Base-by-base conservation (phyloP, 805 yeast genomes). In the Torulaspora delbrueckii region DNA sequence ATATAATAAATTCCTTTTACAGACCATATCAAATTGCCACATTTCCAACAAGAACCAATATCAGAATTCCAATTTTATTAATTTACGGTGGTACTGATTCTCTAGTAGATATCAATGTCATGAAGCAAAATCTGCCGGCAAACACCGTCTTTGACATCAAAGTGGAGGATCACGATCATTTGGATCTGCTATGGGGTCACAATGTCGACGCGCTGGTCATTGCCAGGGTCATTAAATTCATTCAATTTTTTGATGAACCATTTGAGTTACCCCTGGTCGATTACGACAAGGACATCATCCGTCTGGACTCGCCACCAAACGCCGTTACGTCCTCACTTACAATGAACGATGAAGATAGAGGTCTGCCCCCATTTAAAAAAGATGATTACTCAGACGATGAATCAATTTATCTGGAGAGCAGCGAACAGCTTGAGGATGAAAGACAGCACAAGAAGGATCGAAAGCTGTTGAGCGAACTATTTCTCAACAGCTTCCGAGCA, bases 171-270 rank as follows among this genome's bases (percentile, higher is more conserved):
- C 88, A 89, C 63, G 98, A 90, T 66, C 98, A 90, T 65, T 70
- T 90, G 59, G 98, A 91, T 60, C 78, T 91, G 45, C 67, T 90
- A 12, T 90, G 98, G 98, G 96, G 95, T 8, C 65, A 74, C 8
- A 79, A 81, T 43, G 86, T 84, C 1, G 77, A 71, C 23, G 52
- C 60, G 1, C 52, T 66, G 25, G 81, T 79, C 0, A 70, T 76
- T 38, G 60, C 68, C 5, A 69, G 71, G 45, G 70, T 77, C 5
- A 47, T 70, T 3, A 60, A 64, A 41, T 69, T 71, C 42, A 57
- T 72, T 12, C 58, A 61, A 13, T 59, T 63, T 46, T 64, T 64
- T 46, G 58, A 56, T 23, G 52, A 48, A 13, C 42, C 52, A 3
- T 28, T 45, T 22, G 48, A 40, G 25, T 10, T 45, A 8, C 44